phyloP scores from a whole-genome alignment of 2,329 filamentous ascomycete species.

The Grosmannia huntii region DNA sequence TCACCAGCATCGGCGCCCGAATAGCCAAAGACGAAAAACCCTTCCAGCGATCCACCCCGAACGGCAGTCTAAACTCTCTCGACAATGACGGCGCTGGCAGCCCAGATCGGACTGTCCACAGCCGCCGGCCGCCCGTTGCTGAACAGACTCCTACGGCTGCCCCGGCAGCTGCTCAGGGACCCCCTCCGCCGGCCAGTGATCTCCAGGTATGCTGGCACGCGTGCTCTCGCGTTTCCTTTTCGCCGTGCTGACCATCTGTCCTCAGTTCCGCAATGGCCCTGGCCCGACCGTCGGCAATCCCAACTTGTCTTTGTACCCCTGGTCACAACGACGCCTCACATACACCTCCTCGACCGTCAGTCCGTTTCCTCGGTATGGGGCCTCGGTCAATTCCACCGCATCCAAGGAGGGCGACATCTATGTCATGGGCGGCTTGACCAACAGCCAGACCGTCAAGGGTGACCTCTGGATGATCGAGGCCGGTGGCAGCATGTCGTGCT shows the following conservation, averaged over 20 bases:
- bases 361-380: slow-evolving; percentile 92
- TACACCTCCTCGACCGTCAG: slow-evolving; percentile 72
- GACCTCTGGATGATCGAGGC: slow-evolving; percentile 98
- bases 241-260: not conserved
- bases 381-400: slow-evolving; percentile 81
- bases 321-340: slow-evolving; percentile 81
- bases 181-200: slow-evolving; percentile 16
- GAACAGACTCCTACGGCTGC: slow-evolving; percentile 25
- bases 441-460: slow-evolving; percentile 89
- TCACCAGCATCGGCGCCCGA: slow-evolving; percentile 35
- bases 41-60: slow-evolving; percentile 53
- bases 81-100: slow-evolving; percentile 42
- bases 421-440: slow-evolving; percentile 92
- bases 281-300: slow-evolving; percentile 36
- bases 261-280: slow-evolving; percentile 43
- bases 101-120: slow-evolving; percentile 52
- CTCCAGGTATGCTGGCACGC: slow-evolving; percentile 6
- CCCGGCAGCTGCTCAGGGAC: slow-evolving; percentile 30
- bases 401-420: slow-evolving; percentile 98
- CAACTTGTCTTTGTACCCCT: slow-evolving; percentile 81
- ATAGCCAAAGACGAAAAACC: slow-evolving; percentile 43
- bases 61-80: slow-evolving; percentile 65
- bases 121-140: slow-evolving; percentile 38
- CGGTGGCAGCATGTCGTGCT: slow-evolving; percentile 75
- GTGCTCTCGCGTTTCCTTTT: not conserved